phyloP scores from a whole-genome alignment of 2,329 filamentous ascomycete species.

The Elsinoe arachidis region DNA sequence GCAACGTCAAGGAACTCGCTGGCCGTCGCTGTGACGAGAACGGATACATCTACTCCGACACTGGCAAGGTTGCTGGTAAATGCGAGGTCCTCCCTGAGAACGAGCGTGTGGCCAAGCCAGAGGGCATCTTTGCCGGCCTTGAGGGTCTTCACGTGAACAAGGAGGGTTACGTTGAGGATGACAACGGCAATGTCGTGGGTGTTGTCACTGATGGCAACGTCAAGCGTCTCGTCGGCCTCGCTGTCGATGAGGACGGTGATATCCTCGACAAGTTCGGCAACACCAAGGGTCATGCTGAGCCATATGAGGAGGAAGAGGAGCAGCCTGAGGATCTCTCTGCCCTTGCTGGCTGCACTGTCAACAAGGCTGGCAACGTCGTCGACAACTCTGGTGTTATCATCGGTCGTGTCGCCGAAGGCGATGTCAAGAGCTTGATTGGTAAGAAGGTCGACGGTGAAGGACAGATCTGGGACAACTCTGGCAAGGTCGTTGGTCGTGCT shows the following conservation, averaged over 20 bases:
- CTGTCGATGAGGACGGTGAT: constrained; percentile 74
- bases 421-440: constrained; percentile 47
- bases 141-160: constrained; percentile 57
- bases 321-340: constrained; percentile 47
- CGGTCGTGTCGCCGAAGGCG: constrained; percentile 50
- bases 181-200: constrained; percentile 70
- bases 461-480: constrained; percentile 56
- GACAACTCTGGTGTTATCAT: constrained; percentile 51
- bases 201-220: constrained; percentile 61
- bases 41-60: constrained; percentile 48
- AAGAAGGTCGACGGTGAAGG: constrained; percentile 55
- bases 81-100: constrained; percentile 50
- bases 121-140: constrained; percentile 62
- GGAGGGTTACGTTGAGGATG: constrained; percentile 64
- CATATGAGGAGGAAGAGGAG: constrained; percentile 43
- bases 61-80: constrained; percentile 48
- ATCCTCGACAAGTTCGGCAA: constrained; percentile 68
- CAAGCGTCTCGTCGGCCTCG: constrained; percentile 62
- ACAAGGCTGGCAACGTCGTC: constrained; percentile 55
- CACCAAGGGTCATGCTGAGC: constrained; percentile 51
- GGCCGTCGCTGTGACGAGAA: constrained; percentile 48
- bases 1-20: constrained; percentile 47
- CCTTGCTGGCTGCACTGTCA: constrained; percentile 54
- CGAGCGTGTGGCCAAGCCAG: constrained; percentile 47
- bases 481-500: constrained; percentile 51